Evolutionary conservation across 331 rosid genomes (phyloP).

Genomic region (Saraca asoca): DNA sequence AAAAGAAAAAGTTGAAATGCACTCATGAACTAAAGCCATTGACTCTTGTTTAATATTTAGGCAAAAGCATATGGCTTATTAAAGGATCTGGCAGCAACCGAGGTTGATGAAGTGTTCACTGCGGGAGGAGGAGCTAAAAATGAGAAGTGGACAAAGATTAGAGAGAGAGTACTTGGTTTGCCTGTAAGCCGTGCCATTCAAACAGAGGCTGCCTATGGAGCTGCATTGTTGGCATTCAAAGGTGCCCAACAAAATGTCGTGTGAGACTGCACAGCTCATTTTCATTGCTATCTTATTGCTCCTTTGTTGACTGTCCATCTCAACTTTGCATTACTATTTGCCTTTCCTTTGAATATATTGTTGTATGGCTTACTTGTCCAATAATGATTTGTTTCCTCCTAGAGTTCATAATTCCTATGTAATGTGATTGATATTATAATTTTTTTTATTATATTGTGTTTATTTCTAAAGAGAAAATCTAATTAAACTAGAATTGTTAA

Average conservation of each 20-base stretch:
- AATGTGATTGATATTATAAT: too few relatives aligned
- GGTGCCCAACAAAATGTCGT: too few relatives aligned
- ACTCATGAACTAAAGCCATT: slow-evolving; percentile 7
- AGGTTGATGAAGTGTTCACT: slow-evolving; percentile 71
- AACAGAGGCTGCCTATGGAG: slow-evolving; percentile 91
- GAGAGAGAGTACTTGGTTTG: slow-evolving; percentile 82
- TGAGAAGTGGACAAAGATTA: slow-evolving; percentile 75
- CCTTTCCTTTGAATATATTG: too few relatives aligned
- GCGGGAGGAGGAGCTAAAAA: slow-evolving; percentile 89
- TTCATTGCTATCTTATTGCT: too few relatives aligned
- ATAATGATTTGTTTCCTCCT: too few relatives aligned
- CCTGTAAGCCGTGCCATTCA: slow-evolving; percentile 74
- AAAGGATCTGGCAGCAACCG: slow-evolving; percentile 75
- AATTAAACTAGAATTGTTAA: too few relatives aligned
- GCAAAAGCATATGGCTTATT: slow-evolving; percentile 68
- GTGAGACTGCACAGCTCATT: neutral
- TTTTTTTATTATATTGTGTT: too few relatives aligned
- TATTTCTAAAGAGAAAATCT: too few relatives aligned
- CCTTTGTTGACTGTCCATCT: too few relatives aligned
- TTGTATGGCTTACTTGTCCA: too few relatives aligned
- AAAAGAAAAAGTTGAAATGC: slow-evolving; percentile 9
- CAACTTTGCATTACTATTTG: too few relatives aligned
- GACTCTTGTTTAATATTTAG: slow-evolving; percentile 40
- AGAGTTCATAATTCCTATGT: too few relatives aligned
- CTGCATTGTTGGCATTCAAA: slow-evolving; percentile 80